A percentile compares a stretch with the other conserved stretches of the same genome.
phyloP scores from a whole-genome alignment of 306 rosid species.

The Pyrus bretschneideri region DNA sequence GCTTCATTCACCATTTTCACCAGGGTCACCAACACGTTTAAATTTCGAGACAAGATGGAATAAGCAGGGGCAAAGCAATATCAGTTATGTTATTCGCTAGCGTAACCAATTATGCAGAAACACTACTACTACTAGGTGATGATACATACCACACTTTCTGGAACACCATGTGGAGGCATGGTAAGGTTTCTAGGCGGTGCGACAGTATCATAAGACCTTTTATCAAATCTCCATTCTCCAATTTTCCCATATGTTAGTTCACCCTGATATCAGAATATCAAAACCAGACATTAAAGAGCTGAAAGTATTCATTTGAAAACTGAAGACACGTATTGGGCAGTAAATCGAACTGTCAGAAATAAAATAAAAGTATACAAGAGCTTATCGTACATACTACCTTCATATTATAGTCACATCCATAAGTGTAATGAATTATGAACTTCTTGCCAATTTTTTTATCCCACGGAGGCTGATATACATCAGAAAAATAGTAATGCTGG shows the following conservation, averaged over 20 bases:
- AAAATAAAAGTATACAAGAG: slow-evolving; percentile 4
- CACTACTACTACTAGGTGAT: not conserved
- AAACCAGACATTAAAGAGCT: not conserved
- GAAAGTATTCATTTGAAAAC: not conserved
- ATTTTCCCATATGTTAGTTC: slow-evolving; percentile 87
- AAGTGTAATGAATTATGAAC: slow-evolving; percentile 89
- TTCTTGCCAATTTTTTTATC: slow-evolving; percentile 61
- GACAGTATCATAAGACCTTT: slow-evolving; percentile 48
- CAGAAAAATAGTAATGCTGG: slow-evolving; percentile 16
- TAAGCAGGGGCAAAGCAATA: not conserved
- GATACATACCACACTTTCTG: slow-evolving; percentile 88
- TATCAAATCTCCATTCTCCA: slow-evolving; percentile 99
- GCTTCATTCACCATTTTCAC: slow-evolving; percentile 94
- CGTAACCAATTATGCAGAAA: not conserved
- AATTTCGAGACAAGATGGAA: not conserved
- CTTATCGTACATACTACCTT: slow-evolving; percentile 47
- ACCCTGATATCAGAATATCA: slow-evolving; percentile 45
- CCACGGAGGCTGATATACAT: slow-evolving; percentile 83
- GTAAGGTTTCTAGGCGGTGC: slow-evolving; percentile 76
- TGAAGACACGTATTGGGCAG: not conserved
- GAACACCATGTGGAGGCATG: slow-evolving; percentile 84
- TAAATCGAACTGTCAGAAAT: not conserved
- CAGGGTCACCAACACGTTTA: slow-evolving; percentile 63
- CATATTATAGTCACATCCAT: slow-evolving; percentile 84
- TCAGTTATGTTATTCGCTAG: not conserved